Evolutionary conservation across 2,329 filamentous ascomycete species (phyloP).

Genomic region (Ascosphaera apis): DNA sequence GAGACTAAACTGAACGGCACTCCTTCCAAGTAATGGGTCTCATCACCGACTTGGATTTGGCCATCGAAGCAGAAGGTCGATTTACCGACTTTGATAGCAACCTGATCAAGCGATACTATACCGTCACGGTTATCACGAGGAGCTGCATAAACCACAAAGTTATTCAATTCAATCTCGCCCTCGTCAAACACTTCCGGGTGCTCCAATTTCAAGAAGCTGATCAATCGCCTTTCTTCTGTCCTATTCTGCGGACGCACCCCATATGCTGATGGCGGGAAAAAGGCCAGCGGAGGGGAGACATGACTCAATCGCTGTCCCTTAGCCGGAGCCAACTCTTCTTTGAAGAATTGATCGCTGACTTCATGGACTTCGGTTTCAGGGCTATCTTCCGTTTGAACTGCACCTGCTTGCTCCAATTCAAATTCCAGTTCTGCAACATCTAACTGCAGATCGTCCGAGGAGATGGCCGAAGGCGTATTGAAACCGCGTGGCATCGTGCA

Average conservation of each 20-base stretch:
- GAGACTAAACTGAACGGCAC: slow-evolving; percentile 36
- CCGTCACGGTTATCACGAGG: slow-evolving; percentile 20
- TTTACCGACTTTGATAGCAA: slow-evolving; percentile 20
- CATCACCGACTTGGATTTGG: slow-evolving; percentile 23
- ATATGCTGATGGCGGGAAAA: background rate
- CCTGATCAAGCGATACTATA: slow-evolving; percentile 31
- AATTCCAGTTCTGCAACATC: background rate
- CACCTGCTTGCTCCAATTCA: background rate
- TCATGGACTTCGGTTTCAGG: background rate
- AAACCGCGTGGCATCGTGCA: background rate
- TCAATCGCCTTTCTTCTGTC: background rate
- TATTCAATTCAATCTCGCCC: slow-evolving; percentile 23
- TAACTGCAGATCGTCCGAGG: background rate
- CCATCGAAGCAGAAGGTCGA: slow-evolving; percentile 36
- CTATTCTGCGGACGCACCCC: background rate
- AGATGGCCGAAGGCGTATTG: background rate
- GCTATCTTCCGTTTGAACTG: background rate
- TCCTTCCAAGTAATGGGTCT: slow-evolving; percentile 26
- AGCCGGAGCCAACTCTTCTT: background rate
- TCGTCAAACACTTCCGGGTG: background rate
- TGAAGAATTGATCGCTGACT: background rate
- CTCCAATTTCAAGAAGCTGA: background rate
- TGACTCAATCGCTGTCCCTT: background rate
- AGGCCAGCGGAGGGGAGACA: background rate
- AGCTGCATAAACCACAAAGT: slow-evolving; percentile 34